phyloP scores from a whole-genome alignment of 805 yeast species.

The Metschnikowia shivogae region DNA sequence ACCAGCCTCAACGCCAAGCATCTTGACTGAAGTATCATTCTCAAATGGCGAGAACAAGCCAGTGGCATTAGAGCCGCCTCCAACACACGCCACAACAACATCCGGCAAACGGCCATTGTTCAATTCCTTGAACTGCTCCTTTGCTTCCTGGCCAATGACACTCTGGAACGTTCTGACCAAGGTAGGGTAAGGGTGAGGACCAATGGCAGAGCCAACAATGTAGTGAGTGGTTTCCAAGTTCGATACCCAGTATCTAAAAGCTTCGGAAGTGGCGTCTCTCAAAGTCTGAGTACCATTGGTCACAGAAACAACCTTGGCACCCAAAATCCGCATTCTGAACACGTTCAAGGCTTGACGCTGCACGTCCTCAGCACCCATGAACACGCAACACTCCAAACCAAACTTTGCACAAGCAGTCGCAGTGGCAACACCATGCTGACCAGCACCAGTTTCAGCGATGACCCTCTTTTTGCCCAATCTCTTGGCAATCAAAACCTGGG shows the following conservation, averaged over 20 bases:
- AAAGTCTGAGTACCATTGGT: constrained; percentile 92
- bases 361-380: constrained; percentile 99
- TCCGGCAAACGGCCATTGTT: constrained; percentile 86
- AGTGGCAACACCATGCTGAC: constrained; percentile 91
- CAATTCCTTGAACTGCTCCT: constrained; percentile 76
- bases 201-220: constrained; percentile 96
- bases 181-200: constrained; percentile 99
- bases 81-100: constrained; percentile 96
- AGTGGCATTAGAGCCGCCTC: constrained; percentile 97
- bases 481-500: constrained; percentile 75
- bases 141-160: constrained; percentile 93
- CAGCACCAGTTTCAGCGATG: constrained; percentile 91
- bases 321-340: constrained; percentile 93
- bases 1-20: constrained; percentile 97
- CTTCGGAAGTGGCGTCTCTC: constrained; percentile 97
- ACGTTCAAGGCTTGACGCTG: constrained; percentile 98
- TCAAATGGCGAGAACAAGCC: constrained; percentile 96
- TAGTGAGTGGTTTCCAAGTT: constrained; percentile 84
- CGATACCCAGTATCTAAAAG: constrained; percentile 93
- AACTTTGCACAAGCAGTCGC: constrained; percentile 92
- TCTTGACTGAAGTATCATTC: constrained; percentile 67
- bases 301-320: constrained; percentile 93
- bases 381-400: constrained; percentile 90
- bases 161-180: constrained; percentile 97
- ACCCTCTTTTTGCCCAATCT: constrained; percentile 73